Evolutionary conservation across 768 basidiomycete species (phyloP).

Genomic region (Tulasnella sp.): DNA sequence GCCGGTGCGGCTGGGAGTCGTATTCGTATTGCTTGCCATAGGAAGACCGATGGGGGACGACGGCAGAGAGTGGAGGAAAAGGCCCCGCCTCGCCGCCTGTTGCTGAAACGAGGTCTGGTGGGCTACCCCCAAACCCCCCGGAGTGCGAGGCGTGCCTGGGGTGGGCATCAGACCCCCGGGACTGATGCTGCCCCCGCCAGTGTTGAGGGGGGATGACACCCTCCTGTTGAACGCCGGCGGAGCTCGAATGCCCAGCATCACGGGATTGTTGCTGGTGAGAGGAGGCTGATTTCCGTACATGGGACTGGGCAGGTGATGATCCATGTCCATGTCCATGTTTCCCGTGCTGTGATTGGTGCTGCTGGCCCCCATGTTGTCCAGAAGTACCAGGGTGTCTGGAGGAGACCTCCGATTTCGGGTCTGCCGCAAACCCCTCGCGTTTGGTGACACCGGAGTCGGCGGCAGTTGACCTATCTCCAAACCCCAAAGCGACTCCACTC

Average conservation of each 20-base stretch:
- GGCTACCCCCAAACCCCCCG: too few relatives aligned
- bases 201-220: conserved; percentile 14
- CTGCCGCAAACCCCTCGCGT: conserved; percentile 7
- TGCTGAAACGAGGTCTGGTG: conserved; percentile 2
- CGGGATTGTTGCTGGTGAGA: too few relatives aligned
- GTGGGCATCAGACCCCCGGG: not conserved
- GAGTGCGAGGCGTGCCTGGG: not conserved
- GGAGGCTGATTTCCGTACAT: too few relatives aligned
- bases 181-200: not conserved
- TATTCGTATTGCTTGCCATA: not conserved
- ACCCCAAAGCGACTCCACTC: not conserved
- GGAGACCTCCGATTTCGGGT: conserved; percentile 7
- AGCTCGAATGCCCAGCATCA: conserved; percentile 5
- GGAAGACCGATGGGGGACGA: conserved; percentile 9
- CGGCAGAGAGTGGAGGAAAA: conserved; percentile 11
- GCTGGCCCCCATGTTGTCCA: too few relatives aligned
- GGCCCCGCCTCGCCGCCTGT: conserved; percentile 2
- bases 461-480: not conserved
- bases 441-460: not conserved
- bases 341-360: too few relatives aligned
- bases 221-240: conserved; percentile 9
- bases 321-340: too few relatives aligned
- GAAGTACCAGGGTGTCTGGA: too few relatives aligned
- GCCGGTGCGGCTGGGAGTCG: not conserved
- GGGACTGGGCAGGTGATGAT: too few relatives aligned